These are phyloP conservation scores for Leccinum pallidistipes DNA, from an alignment of 1,284 basidiomycete species.

Conservation along the genomic window DNA sequence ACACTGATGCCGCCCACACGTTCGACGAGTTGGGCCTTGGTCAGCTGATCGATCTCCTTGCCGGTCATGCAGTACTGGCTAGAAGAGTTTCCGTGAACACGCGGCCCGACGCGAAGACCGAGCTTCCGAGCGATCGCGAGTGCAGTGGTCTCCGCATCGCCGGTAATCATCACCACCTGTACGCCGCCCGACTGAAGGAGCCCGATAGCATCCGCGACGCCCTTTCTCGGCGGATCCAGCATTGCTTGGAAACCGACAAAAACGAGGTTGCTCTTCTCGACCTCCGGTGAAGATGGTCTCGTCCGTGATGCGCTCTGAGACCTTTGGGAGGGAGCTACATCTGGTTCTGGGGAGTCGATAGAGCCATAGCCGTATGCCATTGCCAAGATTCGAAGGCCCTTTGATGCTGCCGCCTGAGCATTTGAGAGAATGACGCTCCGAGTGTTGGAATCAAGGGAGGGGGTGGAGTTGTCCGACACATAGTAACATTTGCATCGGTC, in stretches of 20 bases:
- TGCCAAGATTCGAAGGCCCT: constrained; percentile 85
- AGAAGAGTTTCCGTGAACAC: constrained; percentile 5
- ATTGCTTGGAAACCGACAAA: constrained; percentile 95
- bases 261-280: constrained; percentile 63
- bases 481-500: constrained; percentile 87
- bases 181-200: constrained; percentile 84
- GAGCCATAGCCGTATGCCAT: constrained; percentile 85
- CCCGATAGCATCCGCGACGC: constrained; percentile 87
- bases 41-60: constrained; percentile 83
- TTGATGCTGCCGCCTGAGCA: constrained; percentile 69
- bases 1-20: constrained; percentile 82
- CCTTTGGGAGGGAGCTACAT: constrained; percentile 24
- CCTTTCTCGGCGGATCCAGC: constrained; percentile 92
- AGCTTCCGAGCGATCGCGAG: constrained; percentile 86
- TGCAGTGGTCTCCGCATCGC: constrained; percentile 92
- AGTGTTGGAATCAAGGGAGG: constrained; percentile 69
- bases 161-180: constrained; percentile 98
- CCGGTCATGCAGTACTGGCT: constrained; percentile 70
- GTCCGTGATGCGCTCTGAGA: constrained; percentile 21
- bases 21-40: constrained; percentile 78
- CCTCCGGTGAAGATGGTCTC: constrained; percentile 35
- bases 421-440: constrained; percentile 66
- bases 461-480: constrained; percentile 82
- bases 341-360: constrained; percentile 40
- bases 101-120: constrained; percentile 67